Base-by-base conservation (phyloP, 192 early-diverging fungal species). In the Rhizoclosmatium globosum region DNA sequence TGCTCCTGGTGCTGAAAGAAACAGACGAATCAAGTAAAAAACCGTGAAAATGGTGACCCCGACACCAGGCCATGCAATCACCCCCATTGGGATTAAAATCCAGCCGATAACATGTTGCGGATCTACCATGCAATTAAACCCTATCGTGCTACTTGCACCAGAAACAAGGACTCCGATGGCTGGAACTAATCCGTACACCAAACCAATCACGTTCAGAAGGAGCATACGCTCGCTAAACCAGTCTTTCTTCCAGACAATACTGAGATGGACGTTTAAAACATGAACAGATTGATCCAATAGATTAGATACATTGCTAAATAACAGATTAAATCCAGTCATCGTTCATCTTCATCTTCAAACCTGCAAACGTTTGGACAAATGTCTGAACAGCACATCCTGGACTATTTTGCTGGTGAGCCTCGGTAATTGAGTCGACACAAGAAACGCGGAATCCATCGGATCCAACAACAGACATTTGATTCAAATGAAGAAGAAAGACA, bases 211-310 rank as follows among this genome's bases (percentile, higher is more conserved):
- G 9, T 46, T 11, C 4, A 68, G 45, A 11, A 68, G 9, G 11
- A 46, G 17, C 43, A 46, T 46, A 7, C 67, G 67, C 45, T 68
- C 67, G 45, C n/a, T 31, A 19, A 68, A 46, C 67, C 67, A 68
- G 45, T 68, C 67, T 39, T 68, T 68, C 11, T 45, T 15, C 67
- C 67, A 68, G 4, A 68, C 67, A 68, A 68, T 68, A 17, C 43
- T 68, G 11, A 68, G 31, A 45, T 68, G 17, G 15, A 68, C 43
- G 45, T 68, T 68, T 11, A 68, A n/a, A n/a, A 2, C 38, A 68
- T 68, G 45, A 68, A 68, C 9, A 68, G 7, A 31, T 17, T 46
- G 42, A 68, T 46, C 67, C 67, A 68, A 39, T 17, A 68, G 67
- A 15, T 47, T 17, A 56, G 53, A n/a, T 56, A 56, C n/a, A n/a